Conservation (phyloP, 2,329 filamentous ascomycete species). For the Arthrobotrys conoides region DNA sequence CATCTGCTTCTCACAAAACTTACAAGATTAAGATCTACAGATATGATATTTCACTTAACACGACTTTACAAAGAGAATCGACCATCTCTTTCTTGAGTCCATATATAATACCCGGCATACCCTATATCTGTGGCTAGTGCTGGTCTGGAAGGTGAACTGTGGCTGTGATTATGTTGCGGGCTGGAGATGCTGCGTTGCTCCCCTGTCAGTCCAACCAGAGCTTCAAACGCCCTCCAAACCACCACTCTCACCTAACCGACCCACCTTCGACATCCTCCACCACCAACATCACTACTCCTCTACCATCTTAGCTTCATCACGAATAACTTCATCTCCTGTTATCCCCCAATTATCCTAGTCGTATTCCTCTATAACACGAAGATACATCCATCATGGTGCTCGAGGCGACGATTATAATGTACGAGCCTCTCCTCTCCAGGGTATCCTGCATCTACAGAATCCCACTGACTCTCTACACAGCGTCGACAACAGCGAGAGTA, state of each 20-base stretch:
- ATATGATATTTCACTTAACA: no score
- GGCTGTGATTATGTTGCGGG: neutral
- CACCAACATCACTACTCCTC: slow-evolving; percentile 8
- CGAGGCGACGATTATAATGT: slow-evolving; percentile 98
- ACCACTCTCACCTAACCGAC: slow-evolving; percentile 4
- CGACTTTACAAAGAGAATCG: no score
- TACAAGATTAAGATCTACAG: neutral
- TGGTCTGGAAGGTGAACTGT: neutral
- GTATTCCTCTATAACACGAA: neutral
- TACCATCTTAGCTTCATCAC: slow-evolving; percentile 2
- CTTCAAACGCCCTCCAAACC: slow-evolving; percentile 26
- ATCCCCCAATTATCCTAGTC: neutral
- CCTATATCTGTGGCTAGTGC: neutral
- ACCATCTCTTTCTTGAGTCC: no score
- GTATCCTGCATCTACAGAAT: neutral
- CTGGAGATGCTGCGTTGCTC: slow-evolving; percentile 8
- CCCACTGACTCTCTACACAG: slow-evolving; percentile 66
- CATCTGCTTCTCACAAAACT: no score
- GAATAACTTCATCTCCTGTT: neutral
- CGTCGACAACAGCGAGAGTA: slow-evolving; percentile 99
- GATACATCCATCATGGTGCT: slow-evolving; percentile 84
- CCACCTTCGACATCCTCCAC: slow-evolving; percentile 15
- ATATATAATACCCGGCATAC: no score
- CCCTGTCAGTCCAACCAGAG: slow-evolving; percentile 24
- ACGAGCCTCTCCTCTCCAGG: slow-evolving; percentile 64